Base-by-base conservation (phyloP, 1,139 yeast genomes). In the Yamadazyma membranifaciens region DNA sequence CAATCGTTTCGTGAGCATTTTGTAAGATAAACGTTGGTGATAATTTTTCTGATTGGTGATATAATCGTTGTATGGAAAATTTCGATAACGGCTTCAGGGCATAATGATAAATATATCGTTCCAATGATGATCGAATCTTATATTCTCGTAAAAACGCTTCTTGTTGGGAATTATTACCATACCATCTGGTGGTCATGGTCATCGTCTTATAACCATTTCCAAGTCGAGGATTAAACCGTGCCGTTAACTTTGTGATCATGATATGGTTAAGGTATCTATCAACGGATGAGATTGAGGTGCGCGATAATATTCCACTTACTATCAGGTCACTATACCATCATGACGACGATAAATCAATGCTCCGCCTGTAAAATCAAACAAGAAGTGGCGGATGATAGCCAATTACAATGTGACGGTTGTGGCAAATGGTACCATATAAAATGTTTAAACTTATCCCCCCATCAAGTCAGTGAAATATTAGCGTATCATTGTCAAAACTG, bases 341-440 rank as follows among this genome's bases (percentile, higher is more conserved):
- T 27, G 30, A 13, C 24, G 5, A 11, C 26, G 10, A n/a, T 32
- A 14, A 11, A 5, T 10, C 13, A 11, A 6, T 59, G 64, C 42
- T 57, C 59, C 2, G 27, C 52, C 12, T 59, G 62, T 40, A 34
- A 41, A 6, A 27, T 27, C 25, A 37, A 40, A 6, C 46, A 56
- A 5, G 34, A 51, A 27, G 49, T 45, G 14, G 4, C 24, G 2
- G 42, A 47, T 3, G 43, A 12, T 1, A 9, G 22, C 6, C 83
- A 91, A 92, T 63, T 84, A 10, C 78, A 72, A 42, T 85, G 94
- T 54, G 82, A 78, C 29, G 53, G 57, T 3, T 85, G 94, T 55
- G 51, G 63, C 11, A 67, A 62, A 41, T 83, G 92, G 92, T 81
- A 57, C 55, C 94, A 85, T 54, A 55, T 65, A 11, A 54, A 51